Conservation (phyloP, 2,329 filamentous ascomycete genomes). For the Colletotrichum agaves region DNA sequence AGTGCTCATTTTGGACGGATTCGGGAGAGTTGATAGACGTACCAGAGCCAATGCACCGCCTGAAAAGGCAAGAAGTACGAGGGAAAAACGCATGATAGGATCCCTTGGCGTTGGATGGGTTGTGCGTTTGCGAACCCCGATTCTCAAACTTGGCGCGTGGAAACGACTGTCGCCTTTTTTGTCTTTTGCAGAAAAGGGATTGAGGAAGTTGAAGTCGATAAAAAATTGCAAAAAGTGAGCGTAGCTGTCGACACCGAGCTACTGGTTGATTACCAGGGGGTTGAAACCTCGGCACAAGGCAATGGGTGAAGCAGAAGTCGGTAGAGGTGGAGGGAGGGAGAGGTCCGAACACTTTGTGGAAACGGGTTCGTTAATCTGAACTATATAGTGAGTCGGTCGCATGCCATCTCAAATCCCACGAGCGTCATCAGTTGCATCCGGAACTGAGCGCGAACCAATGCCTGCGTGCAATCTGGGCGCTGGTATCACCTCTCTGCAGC, state of each 20-base stretch:
- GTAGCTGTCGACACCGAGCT: slow-evolving; percentile 25
- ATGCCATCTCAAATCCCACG: slow-evolving; percentile 32
- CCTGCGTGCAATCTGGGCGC: slow-evolving; percentile 28
- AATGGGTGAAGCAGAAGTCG: slow-evolving; percentile 24
- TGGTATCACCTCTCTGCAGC: slow-evolving; percentile 27
- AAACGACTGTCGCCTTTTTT: slow-evolving; percentile 33
- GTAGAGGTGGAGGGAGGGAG: slow-evolving; percentile 4
- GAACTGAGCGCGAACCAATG: slow-evolving; percentile 31
- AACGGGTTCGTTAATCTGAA: slow-evolving; percentile 31
- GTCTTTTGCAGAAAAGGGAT: neutral
- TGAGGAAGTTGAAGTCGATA: slow-evolving; percentile 1
- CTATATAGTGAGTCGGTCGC: slow-evolving; percentile 28
- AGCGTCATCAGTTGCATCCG: slow-evolving; percentile 26
- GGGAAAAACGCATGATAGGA: slow-evolving; percentile 24
- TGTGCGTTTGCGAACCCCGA: neutral
- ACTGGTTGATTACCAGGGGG: slow-evolving; percentile 17
- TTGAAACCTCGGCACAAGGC: slow-evolving; percentile 18
- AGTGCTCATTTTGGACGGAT: neutral
- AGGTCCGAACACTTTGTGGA: slow-evolving; percentile 10
- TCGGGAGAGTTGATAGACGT: neutral
- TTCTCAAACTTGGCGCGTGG: slow-evolving; percentile 2
- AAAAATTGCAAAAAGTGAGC: slow-evolving; percentile 26
- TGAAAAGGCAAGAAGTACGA: slow-evolving; percentile 27
- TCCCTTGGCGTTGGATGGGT: neutral
- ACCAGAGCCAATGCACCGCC: slow-evolving; percentile 30